Conservation (phyloP, 1,139 yeast species). For the Pichia kudriavzevii region DNA sequence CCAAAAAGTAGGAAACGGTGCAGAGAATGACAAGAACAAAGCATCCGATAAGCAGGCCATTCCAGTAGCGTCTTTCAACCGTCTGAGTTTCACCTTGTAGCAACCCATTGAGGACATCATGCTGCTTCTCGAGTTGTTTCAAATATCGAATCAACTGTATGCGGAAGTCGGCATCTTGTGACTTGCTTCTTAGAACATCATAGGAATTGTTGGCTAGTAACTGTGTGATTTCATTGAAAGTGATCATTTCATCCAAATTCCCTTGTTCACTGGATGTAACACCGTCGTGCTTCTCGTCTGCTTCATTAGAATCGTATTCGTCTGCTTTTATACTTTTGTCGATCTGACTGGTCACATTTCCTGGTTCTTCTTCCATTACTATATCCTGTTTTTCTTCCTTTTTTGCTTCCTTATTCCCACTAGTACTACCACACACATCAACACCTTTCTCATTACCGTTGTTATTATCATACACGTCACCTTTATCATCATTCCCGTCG, state of each 20-base stretch:
- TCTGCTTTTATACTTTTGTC: too few species aligned
- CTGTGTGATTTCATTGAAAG: too few species aligned
- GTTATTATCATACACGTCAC: too few species aligned
- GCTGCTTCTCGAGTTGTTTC: slow-evolving; percentile 4
- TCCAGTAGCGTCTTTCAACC: too few species aligned
- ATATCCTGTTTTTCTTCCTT: not conserved
- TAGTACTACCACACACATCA: too few species aligned
- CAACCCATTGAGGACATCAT: slow-evolving; percentile 1
- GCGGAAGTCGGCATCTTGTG: slow-evolving; percentile 7
- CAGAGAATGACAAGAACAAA: slow-evolving; percentile 6
- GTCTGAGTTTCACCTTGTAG: slow-evolving; percentile 1
- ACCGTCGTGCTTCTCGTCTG: not conserved
- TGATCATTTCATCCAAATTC: too few species aligned
- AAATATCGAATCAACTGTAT: slow-evolving; percentile 5
- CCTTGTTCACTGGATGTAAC: too few species aligned
- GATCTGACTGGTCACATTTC: slow-evolving; percentile 1
- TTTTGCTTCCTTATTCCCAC: not conserved
- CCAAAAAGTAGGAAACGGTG: slow-evolving; percentile 9
- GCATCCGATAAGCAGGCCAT: too few species aligned
- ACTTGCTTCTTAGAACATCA: not conserved
- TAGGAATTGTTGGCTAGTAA: slow-evolving; percentile 1
- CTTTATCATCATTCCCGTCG: too few species aligned
- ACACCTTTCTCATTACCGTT: too few species aligned
- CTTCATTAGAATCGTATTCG: too few species aligned
- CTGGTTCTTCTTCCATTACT: not conserved